Percentiles rank a stretch among this genome's conserved stretches.
phyloP scores from a whole-genome alignment of 148 eudicot genomes.

The Nepenthes mirabilis region DNA sequence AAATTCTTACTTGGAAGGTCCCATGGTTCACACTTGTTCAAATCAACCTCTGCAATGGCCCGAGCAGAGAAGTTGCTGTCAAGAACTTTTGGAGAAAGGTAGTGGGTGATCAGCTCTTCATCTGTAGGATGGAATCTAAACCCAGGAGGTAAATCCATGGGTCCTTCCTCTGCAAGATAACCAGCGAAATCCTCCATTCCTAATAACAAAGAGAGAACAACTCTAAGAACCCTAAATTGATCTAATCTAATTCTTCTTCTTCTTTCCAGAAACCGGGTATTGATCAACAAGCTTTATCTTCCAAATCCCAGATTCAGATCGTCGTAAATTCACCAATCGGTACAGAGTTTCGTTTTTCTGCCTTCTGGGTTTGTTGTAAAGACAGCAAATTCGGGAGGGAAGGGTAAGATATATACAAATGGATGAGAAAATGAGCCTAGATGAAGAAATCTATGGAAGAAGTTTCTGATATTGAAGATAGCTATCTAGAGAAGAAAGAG shows the following conservation, averaged over 20 bases:
- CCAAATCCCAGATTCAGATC: not conserved
- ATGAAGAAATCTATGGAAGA: too few relatives aligned
- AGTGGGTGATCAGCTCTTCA: conserved; percentile 17
- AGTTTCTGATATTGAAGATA: too few relatives aligned
- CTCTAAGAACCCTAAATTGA: not conserved
- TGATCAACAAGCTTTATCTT: not conserved
- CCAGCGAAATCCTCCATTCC: conserved; percentile 9
- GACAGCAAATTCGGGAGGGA: too few relatives aligned
- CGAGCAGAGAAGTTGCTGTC: conserved; percentile 10
- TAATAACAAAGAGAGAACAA: not conserved
- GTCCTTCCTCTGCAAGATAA: conserved; percentile 7
- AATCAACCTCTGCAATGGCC: conserved; percentile 21
- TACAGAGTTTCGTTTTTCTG: too few relatives aligned
- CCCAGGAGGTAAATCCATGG: conserved; percentile 18
- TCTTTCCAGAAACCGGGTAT: not conserved
- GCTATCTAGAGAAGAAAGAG: too few relatives aligned
- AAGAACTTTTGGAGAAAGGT: conserved; percentile 11
- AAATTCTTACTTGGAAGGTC: conserved; percentile 18
- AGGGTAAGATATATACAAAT: too few relatives aligned
- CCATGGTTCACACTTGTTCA: conserved; percentile 21
- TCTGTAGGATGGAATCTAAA: conserved; percentile 14
- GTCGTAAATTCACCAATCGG: too few relatives aligned
- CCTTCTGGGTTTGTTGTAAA: too few relatives aligned
- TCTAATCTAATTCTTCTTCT: not conserved
- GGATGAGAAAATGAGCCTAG: too few relatives aligned